Evolutionary conservation across 179 eudicot genomes (phyloP).

Genomic region (Monotropa hypopitys): DNA sequence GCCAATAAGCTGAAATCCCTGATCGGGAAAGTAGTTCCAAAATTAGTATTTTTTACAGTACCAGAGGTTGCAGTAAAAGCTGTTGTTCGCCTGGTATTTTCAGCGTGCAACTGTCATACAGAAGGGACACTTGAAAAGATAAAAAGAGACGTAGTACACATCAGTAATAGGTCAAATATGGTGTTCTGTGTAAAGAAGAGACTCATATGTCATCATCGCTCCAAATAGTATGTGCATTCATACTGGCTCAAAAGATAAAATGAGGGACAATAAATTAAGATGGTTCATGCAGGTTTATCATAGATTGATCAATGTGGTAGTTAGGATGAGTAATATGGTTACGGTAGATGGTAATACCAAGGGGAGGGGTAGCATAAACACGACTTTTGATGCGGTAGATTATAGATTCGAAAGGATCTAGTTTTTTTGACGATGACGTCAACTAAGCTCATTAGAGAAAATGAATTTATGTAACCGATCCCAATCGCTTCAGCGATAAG

Average conservation of each 20-base stretch:
- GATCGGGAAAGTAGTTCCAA: not conserved
- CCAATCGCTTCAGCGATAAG: not conserved
- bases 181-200: not conserved
- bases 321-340: not conserved
- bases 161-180: not conserved
- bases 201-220: not conserved
- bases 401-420: too few relatives aligned
- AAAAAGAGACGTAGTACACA: not conserved
- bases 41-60: not conserved
- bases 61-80: not conserved
- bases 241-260: too few relatives aligned
- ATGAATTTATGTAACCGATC: too few relatives aligned
- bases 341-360: too few relatives aligned
- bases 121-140: not conserved
- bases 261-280: too few relatives aligned
- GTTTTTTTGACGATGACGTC: too few relatives aligned
- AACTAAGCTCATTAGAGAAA: too few relatives aligned
- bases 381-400: too few relatives aligned
- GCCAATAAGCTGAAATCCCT: not conserved
- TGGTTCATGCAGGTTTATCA: too few relatives aligned
- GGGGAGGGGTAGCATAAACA: too few relatives aligned
- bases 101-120: not conserved
- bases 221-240: not conserved
- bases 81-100: not conserved
- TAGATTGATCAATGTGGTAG: too few relatives aligned